Evolutionary conservation across 2,329 filamentous ascomycete genomes (phyloP).

Genomic region (Scopulariopsis brevicaulis): DNA sequence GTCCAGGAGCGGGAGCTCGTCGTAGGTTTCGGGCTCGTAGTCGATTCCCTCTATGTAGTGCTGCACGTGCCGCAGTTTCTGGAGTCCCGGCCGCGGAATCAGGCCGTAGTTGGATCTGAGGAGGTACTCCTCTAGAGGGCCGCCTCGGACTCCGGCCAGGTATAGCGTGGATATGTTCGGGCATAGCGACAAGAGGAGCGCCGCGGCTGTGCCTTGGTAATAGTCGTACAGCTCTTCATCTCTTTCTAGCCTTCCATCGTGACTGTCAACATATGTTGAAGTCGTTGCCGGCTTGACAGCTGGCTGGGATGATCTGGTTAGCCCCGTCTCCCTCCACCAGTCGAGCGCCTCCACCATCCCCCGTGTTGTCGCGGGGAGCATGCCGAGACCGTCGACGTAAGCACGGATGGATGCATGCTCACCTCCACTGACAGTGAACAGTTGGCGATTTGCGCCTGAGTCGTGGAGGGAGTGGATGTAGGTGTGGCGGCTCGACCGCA

Average conservation of each 20-base stretch:
- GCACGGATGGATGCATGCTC: neutral
- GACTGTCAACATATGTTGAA: too few species aligned
- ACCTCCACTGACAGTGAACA: neutral
- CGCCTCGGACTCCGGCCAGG: neutral
- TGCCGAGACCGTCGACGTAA: neutral
- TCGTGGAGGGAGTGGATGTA: neutral
- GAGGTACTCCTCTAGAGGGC: neutral
- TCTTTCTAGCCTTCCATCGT: too few species aligned
- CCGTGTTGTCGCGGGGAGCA: neutral
- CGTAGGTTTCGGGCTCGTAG: neutral
- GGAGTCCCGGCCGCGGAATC: slow-evolving; percentile 1
- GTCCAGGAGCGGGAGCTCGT: slow-evolving; percentile 3
- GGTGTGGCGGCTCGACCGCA: neutral
- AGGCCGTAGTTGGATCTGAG: slow-evolving; percentile 5
- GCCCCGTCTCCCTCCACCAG: neutral
- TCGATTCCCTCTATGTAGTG: neutral
- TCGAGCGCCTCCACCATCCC: neutral
- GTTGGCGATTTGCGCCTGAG: neutral
- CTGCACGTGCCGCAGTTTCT: neutral
- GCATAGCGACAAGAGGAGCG: neutral
- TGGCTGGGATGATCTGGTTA: too few species aligned
- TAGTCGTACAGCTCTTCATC: neutral
- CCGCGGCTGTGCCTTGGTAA: slow-evolving; percentile 1
- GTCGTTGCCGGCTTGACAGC: neutral
- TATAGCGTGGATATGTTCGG: slow-evolving; percentile 1